Evolutionary conservation across 2,329 filamentous ascomycete genomes (phyloP).

Genomic region (Penicillium crustosum): DNA sequence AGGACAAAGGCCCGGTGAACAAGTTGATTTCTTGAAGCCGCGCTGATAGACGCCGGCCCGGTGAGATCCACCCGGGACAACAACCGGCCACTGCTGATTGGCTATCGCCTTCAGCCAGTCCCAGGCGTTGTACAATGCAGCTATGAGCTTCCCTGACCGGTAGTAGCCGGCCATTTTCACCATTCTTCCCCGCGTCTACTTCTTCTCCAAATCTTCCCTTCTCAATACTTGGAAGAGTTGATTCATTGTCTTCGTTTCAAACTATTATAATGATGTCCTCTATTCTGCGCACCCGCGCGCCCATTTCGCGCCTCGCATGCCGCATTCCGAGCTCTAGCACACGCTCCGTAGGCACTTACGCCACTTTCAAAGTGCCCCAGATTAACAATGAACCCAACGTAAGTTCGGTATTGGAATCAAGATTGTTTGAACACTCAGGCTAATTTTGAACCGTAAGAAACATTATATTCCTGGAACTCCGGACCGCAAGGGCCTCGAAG

Average conservation of each 20-base stretch:
- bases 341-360: constrained; percentile 58
- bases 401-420: constrained; percentile 41
- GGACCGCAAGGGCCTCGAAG: constrained; percentile 72
- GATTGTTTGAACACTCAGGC: neutral
- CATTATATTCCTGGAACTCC: constrained; percentile 82
- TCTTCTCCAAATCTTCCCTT: constrained; percentile 9
- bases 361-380: constrained; percentile 82
- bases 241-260: neutral
- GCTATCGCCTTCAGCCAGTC: neutral
- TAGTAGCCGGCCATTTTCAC: constrained; percentile 24
- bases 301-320: constrained; percentile 22
- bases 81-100: constrained; percentile 15
- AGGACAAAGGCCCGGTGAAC: neutral
- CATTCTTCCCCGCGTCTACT: constrained; percentile 29
- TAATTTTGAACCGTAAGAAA: constrained; percentile 57
- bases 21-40: neutral
- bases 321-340: constrained; percentile 23
- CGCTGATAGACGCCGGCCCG: constrained; percentile 9
- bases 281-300: constrained; percentile 29
- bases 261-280: constrained; percentile 31
- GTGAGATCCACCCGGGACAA: constrained; percentile 16
- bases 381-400: constrained; percentile 96
- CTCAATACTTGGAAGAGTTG: constrained; percentile 1
- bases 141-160: constrained; percentile 13
- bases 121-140: neutral